A percentile compares a stretch with the other conserved stretches of the same genome.
These are phyloP conservation scores for Ceratocystis variospora DNA, from an alignment of 2,329 filamentous ascomycete genomes.

Conservation along the genomic window DNA sequence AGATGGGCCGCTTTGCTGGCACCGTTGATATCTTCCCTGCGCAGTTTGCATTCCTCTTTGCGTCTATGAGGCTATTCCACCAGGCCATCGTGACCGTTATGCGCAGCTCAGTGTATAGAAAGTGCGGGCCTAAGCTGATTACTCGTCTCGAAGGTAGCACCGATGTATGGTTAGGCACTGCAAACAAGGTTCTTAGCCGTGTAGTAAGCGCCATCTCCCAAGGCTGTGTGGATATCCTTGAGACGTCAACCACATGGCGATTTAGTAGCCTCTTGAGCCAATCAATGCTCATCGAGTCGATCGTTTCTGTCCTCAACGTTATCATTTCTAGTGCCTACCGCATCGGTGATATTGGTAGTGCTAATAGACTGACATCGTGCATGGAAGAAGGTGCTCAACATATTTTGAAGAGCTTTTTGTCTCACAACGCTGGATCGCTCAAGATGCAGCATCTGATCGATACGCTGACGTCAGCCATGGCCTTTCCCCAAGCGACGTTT, in stretches of 20 bases:
- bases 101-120: constrained; percentile 52
- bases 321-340: constrained; percentile 61
- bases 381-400: constrained; percentile 63
- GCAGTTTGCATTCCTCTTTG: constrained; percentile 62
- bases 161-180: constrained; percentile 55
- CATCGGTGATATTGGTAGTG: constrained; percentile 46
- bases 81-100: constrained; percentile 64
- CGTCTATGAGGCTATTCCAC: constrained; percentile 60
- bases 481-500: constrained; percentile 45
- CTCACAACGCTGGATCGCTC: constrained; percentile 53
- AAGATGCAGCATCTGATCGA: constrained; percentile 65
- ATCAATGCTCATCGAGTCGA: constrained; percentile 50
- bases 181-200: constrained; percentile 61
- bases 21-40: constrained; percentile 65
- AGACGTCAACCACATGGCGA: constrained; percentile 75
- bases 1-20: constrained; percentile 66
- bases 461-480: constrained; percentile 35
- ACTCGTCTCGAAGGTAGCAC: constrained; percentile 34
- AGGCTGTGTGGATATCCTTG: constrained; percentile 67
- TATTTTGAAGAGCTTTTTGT: constrained; percentile 62
- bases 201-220: constrained; percentile 61
- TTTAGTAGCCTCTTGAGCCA: constrained; percentile 57
- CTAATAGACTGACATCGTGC: constrained; percentile 40
- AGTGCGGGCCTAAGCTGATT: constrained; percentile 38
- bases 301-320: constrained; percentile 57